A percentile compares a stretch with the other conserved stretches of the same genome.
Conservation (phyloP, 805 yeast genomes). For the Scheffersomyces coipomensis region DNA sequence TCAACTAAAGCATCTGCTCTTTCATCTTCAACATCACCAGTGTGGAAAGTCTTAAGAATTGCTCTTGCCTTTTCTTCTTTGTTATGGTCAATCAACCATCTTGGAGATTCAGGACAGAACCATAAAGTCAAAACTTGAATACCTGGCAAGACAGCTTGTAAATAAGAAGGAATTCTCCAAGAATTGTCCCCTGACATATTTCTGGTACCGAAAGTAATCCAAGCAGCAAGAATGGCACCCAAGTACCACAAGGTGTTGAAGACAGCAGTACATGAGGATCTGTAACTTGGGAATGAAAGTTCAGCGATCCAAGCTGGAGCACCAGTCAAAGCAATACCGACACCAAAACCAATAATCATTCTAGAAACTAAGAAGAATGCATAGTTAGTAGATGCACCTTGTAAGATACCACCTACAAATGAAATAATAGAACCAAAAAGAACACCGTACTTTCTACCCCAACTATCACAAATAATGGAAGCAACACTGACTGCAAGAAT, state of each 20-base stretch:
- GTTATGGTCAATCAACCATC: constrained; percentile 42
- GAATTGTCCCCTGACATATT: constrained; percentile 29
- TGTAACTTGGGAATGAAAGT: constrained; percentile 46
- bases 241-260: constrained; percentile 53
- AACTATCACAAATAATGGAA: constrained; percentile 28
- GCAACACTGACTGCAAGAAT: constrained; percentile 26
- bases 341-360: constrained; percentile 49
- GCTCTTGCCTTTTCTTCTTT: constrained; percentile 41
- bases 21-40: constrained; percentile 31
- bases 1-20: constrained; percentile 26
- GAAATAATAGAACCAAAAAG: constrained; percentile 22
- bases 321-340: constrained; percentile 37
- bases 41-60: constrained; percentile 40
- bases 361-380: constrained; percentile 43
- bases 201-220: constrained; percentile 50
- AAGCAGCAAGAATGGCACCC: constrained; percentile 54
- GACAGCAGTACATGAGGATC: constrained; percentile 40
- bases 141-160: constrained; percentile 50
- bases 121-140: constrained; percentile 35
- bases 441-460: constrained; percentile 37
- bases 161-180: constrained; percentile 56
- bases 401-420: constrained; percentile 36
- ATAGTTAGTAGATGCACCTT: constrained; percentile 34
- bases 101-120: constrained; percentile 50
- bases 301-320: constrained; percentile 53